These are phyloP conservation scores for Metarhizium brunneum DNA, from an alignment of 2,329 filamentous ascomycete species.

Conservation along the genomic window DNA sequence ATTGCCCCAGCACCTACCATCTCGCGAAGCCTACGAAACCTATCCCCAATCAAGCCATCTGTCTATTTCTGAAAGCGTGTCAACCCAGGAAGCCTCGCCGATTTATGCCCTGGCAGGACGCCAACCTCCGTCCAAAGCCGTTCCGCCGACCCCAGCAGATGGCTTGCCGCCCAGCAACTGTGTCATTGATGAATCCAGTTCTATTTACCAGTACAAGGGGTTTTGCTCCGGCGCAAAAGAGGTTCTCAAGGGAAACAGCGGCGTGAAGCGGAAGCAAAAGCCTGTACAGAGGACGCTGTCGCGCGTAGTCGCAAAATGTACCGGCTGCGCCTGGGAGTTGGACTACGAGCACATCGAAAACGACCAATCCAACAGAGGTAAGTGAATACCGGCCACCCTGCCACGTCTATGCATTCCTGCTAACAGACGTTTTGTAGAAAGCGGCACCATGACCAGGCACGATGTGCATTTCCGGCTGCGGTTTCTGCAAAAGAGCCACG, in stretches of 20 bases:
- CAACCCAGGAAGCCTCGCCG: neutral
- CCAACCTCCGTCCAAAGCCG: neutral
- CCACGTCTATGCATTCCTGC: neutral
- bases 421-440: constrained; percentile 3
- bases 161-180: constrained; percentile 20
- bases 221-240: constrained; percentile 47
- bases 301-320: constrained; percentile 37
- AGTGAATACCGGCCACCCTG: neutral
- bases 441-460: constrained; percentile 35
- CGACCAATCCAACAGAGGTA: constrained; percentile 39
- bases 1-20: neutral
- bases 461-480: constrained; percentile 42
- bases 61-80: neutral
- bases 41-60: neutral
- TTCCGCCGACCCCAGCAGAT: neutral
- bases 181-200: constrained; percentile 34
- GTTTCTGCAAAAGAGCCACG: constrained; percentile 46
- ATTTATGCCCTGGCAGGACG: neutral
- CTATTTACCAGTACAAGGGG: constrained; percentile 42
- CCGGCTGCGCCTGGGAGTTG: constrained; percentile 42
- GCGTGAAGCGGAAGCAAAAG: constrained; percentile 41
- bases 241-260: constrained; percentile 35
- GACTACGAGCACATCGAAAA: constrained; percentile 42
- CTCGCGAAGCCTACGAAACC: neutral
- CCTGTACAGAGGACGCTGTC: constrained; percentile 25